These are phyloP conservation scores for Fraxinus anomala DNA, from an alignment of 257 asterid genomes.

Conservation along the genomic window DNA sequence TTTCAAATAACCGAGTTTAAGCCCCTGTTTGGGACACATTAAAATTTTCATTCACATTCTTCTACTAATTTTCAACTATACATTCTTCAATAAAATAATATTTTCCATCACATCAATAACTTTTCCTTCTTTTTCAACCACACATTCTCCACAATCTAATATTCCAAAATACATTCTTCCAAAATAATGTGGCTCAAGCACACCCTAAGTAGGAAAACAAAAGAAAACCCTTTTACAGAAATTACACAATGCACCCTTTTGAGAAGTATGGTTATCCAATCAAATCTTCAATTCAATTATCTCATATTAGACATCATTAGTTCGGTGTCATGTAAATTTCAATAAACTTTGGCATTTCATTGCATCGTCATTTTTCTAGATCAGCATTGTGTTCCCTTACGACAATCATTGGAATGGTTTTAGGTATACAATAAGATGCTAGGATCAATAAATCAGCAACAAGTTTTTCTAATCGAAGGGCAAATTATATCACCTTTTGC, in stretches of 20 bases:
- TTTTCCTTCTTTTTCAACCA: no score
- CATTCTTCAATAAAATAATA: no score
- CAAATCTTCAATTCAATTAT: not conserved
- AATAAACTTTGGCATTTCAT: not conserved
- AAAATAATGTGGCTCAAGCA: no score
- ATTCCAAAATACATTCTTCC: no score
- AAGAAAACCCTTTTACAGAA: not conserved
- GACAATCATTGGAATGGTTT: not conserved
- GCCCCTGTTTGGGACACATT: no score
- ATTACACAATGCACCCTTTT: not conserved
- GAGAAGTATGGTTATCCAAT: not conserved
- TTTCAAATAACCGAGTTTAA: no score
- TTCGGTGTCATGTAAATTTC: not conserved
- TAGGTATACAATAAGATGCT: not conserved
- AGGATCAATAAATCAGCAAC: not conserved
- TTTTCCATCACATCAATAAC: no score
- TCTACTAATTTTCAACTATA: no score
- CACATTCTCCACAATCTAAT: no score
- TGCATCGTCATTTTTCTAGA: not conserved
- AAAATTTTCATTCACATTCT: no score
- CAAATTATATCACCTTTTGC: not conserved
- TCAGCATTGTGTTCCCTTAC: not conserved
- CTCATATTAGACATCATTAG: not conserved
- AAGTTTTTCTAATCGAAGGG: not conserved
- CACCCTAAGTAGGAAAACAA: no score